These are phyloP conservation scores for Saturnispora silvae DNA, from an alignment of 805 yeast species.

Conservation along the genomic window DNA sequence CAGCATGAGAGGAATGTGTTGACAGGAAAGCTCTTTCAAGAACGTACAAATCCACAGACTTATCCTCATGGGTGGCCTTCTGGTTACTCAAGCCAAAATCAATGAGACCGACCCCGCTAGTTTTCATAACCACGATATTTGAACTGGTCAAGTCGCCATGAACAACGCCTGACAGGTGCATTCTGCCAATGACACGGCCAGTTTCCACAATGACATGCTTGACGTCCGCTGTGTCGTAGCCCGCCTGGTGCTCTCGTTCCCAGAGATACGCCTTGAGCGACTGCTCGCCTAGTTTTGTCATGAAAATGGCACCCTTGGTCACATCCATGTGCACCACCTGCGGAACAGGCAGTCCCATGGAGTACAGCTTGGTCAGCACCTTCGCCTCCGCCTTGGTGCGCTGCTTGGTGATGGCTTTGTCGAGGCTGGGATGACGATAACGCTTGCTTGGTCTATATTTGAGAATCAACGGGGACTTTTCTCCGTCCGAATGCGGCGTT, in stretches of 20 bases:
- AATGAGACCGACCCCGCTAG: conserved; percentile 34
- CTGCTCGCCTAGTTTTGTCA: conserved; percentile 68
- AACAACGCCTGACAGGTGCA: conserved; percentile 69
- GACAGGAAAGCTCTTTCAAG: conserved; percentile 84
- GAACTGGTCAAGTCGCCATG: conserved; percentile 96
- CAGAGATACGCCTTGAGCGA: conserved; percentile 68
- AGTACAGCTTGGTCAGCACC: conserved; percentile 46
- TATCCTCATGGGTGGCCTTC: conserved; percentile 72
- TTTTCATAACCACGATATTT: conserved; percentile 49
- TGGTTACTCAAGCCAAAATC: conserved; percentile 87
- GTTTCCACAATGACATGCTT: conserved; percentile 38
- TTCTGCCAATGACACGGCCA: conserved; percentile 55
- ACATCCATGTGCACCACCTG: conserved; percentile 66
- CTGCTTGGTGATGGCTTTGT: conserved; percentile 61
- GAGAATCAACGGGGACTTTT: conserved; percentile 53
- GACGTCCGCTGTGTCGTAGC: conserved; percentile 28
- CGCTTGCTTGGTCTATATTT: conserved; percentile 84
- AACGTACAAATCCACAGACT: conserved; percentile 95
- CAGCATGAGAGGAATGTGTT: conserved; percentile 74
- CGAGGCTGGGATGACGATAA: conserved; percentile 82
- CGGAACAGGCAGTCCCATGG: conserved; percentile 61
- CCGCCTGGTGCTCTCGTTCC: conserved; percentile 31
- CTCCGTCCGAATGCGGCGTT: conserved; percentile 13
- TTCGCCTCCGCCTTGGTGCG: conserved; percentile 82
- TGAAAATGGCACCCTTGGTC: conserved; percentile 73